These are phyloP conservation scores for Moesziomyces sp. DNA, from an alignment of 1,284 basidiomycete species.

Conservation along the genomic window DNA sequence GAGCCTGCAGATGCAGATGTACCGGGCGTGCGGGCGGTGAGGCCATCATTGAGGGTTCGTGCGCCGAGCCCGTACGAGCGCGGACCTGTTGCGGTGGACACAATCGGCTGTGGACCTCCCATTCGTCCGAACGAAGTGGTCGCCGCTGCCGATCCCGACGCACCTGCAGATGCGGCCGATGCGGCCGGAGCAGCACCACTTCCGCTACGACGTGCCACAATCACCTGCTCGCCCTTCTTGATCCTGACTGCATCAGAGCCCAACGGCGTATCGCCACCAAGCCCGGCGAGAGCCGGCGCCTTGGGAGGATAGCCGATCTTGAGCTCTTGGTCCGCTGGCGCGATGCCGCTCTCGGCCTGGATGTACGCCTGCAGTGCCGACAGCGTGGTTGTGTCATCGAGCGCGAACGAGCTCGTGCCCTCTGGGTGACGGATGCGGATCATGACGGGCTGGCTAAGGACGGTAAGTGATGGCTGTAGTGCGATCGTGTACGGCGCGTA, in stretches of 20 bases:
- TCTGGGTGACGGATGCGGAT: constrained; percentile 47
- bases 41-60: constrained; percentile 19
- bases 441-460: constrained; percentile 4
- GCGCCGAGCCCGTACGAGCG: constrained; percentile 19
- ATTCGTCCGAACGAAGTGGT: constrained; percentile 18
- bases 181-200: background rate
- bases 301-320: constrained; percentile 49
- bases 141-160: background rate
- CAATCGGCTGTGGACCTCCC: constrained; percentile 19
- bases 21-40: constrained; percentile 14
- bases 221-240: constrained; percentile 42
- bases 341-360: constrained; percentile 17
- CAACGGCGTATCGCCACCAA: constrained; percentile 1
- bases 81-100: constrained; percentile 22
- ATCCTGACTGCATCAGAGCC: constrained; percentile 14
- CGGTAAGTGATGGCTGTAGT: background rate
- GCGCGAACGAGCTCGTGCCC: constrained; percentile 33
- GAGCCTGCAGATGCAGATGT: background rate
- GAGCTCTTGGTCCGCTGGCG: constrained; percentile 34
- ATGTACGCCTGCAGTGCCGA: constrained; percentile 24
- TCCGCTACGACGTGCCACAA: constrained; percentile 18
- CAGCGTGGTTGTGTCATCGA: constrained; percentile 21
- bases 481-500: background rate
- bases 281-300: constrained; percentile 5
- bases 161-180: background rate